A percentile compares a stretch with the other conserved stretches of the same genome.
Conservation (phyloP, 2,329 filamentous ascomycete species). For the Acrodontium crateriforme region DNA sequence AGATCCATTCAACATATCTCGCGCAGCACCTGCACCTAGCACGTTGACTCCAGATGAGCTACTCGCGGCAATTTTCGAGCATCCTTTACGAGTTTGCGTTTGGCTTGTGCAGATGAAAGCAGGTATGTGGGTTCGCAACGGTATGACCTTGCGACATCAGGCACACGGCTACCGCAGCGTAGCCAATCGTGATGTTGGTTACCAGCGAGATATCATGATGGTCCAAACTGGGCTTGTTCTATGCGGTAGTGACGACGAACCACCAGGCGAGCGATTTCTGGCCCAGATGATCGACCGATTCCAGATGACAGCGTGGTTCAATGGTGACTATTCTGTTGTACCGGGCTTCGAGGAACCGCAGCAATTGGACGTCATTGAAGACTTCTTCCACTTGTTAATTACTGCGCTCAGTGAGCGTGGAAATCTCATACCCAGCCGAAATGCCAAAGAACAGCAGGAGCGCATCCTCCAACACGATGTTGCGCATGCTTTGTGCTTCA, state of each 20-base stretch:
- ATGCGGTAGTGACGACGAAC: slow-evolving; percentile 56
- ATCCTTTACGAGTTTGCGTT: slow-evolving; percentile 79
- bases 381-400: slow-evolving; percentile 88
- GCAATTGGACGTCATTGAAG: slow-evolving; percentile 84
- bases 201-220: slow-evolving; percentile 89
- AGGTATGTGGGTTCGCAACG: slow-evolving; percentile 96
- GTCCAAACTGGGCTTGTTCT: slow-evolving; percentile 81
- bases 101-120: slow-evolving; percentile 98
- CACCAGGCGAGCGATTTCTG: slow-evolving; percentile 43
- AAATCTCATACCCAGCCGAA: slow-evolving; percentile 55
- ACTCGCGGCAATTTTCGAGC: slow-evolving; percentile 57
- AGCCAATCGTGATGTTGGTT: slow-evolving; percentile 76
- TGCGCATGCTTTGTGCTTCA: slow-evolving; percentile 88
- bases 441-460: slow-evolving; percentile 49
- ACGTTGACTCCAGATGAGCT: slow-evolving; percentile 16
- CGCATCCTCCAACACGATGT: slow-evolving; percentile 76
- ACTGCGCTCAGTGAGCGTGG: slow-evolving; percentile 81
- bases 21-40: slow-evolving; percentile 8
- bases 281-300: slow-evolving; percentile 87
- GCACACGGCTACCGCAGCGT: slow-evolving; percentile 88
- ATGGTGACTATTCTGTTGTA: slow-evolving; percentile 61
- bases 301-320: slow-evolving; percentile 76
- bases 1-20: slow-evolving; percentile 18
- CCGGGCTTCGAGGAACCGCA: slow-evolving; percentile 73
- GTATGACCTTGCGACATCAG: slow-evolving; percentile 88